A percentile compares a stretch with the other conserved stretches of the same genome.
phyloP scores from a whole-genome alignment of 306 rosid genomes.

The Prunus fruticosa region DNA sequence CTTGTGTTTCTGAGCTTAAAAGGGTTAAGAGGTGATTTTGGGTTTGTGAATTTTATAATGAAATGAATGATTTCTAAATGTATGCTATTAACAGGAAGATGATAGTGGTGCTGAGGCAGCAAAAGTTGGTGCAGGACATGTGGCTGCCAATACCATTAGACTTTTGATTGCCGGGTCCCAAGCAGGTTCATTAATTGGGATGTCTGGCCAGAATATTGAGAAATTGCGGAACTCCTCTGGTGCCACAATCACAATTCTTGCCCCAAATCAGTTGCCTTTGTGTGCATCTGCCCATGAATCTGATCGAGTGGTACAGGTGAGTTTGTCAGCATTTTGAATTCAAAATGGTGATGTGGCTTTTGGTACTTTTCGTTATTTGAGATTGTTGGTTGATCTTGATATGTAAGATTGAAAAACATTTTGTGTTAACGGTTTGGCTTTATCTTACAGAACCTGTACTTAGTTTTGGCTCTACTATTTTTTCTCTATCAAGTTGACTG shows the following conservation, averaged over 20 bases:
- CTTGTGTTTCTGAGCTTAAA: neutral
- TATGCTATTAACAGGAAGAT: conserved; percentile 63
- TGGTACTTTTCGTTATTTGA: neutral
- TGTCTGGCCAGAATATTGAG: conserved; percentile 92
- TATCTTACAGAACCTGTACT: neutral
- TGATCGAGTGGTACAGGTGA: conserved; percentile 94
- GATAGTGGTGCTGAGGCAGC: conserved; percentile 56
- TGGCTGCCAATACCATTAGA: conserved; percentile 91
- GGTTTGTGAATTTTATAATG: conserved; percentile 6
- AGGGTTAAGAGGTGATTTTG: neutral
- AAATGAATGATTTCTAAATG: conserved; percentile 2
- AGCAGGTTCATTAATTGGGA: conserved; percentile 88
- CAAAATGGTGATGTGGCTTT: neutral
- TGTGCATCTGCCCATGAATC: conserved; percentile 98
- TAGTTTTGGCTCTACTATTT: neutral
- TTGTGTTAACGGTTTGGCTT: neutral
- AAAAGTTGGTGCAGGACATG: conserved; percentile 74
- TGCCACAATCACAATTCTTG: conserved; percentile 70
- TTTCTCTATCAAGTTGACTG: neutral
- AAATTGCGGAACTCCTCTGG: conserved; percentile 84
- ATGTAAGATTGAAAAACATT: neutral
- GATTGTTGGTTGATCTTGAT: neutral
- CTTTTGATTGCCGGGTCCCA: conserved; percentile 96
- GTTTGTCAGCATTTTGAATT: conserved; percentile 22
- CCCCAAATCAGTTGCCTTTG: conserved; percentile 81